Percentiles rank a stretch among this genome's conserved stretches.
Evolutionary conservation across 306 rosid species (phyloP).

Genomic region (Lagenaria siceraria): DNA sequence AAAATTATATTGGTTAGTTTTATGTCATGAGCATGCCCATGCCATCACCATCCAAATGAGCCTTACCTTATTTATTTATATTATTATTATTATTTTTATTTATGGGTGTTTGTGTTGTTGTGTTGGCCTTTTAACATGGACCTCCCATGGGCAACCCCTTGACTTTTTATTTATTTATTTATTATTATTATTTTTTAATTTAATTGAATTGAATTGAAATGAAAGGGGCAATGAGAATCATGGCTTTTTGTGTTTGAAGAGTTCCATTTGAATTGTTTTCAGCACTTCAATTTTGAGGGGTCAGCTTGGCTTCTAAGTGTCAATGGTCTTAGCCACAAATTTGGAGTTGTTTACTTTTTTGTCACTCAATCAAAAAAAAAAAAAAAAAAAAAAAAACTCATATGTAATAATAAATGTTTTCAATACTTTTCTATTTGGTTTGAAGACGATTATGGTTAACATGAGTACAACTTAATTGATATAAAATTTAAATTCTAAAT

Average conservation of each 20-base stretch:
- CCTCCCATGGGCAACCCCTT: slow-evolving; percentile 38
- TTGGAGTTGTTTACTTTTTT: background rate
- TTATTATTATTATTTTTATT: slow-evolving; percentile 3
- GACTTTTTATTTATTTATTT: background rate
- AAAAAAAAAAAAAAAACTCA: background rate
- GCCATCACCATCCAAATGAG: slow-evolving; percentile 21
- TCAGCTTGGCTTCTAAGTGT: slow-evolving; percentile 15
- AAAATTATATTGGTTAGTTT: background rate
- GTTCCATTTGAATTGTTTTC: background rate
- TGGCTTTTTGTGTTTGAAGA: slow-evolving; percentile 15
- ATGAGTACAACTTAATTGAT: too few relatives aligned
- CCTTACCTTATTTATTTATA: background rate
- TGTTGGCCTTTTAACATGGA: slow-evolving; percentile 34
- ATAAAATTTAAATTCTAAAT: too few relatives aligned
- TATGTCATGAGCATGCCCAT: slow-evolving; percentile 7
- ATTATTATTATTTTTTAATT: background rate
- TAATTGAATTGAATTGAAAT: background rate
- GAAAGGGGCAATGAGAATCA: slow-evolving; percentile 21
- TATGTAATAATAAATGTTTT: background rate
- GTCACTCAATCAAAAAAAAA: background rate
- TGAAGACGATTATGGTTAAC: background rate
- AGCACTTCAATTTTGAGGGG: background rate
- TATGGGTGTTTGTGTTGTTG: background rate
- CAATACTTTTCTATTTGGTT: background rate
- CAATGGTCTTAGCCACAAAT: background rate